These are phyloP conservation scores for Kwoniella pini DNA, from an alignment of 768 basidiomycete species.

Conservation along the genomic window DNA sequence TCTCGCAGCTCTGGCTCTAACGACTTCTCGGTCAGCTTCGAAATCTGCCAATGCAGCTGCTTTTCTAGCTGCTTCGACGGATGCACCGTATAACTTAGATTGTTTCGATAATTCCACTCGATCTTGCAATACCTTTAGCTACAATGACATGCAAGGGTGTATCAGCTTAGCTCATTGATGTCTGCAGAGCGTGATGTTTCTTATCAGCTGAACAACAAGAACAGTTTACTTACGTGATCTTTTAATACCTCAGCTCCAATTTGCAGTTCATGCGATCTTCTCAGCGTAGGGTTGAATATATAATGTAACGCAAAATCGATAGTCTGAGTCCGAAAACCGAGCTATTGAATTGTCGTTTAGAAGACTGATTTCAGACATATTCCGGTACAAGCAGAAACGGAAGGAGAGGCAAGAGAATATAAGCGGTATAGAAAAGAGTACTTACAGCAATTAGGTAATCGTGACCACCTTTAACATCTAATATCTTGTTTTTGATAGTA, in stretches of 20 bases:
- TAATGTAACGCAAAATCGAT: conserved; percentile 36
- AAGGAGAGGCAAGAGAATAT: too few species aligned
- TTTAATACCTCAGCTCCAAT: conserved; percentile 33
- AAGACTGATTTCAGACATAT: background rate
- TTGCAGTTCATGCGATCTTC: conserved; percentile 38
- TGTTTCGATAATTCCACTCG: conserved; percentile 18
- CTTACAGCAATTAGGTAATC: conserved; percentile 48
- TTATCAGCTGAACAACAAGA: too few species aligned
- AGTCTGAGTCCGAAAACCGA: conserved; percentile 43
- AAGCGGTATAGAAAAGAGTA: too few species aligned
- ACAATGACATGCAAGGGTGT: too few species aligned
- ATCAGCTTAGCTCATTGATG: too few species aligned
- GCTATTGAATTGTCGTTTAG: conserved; percentile 16
- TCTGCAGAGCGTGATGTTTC: too few species aligned
- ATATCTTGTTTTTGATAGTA: conserved; percentile 40
- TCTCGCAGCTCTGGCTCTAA: conserved; percentile 32
- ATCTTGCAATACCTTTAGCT: conserved; percentile 27
- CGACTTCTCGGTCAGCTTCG: conserved; percentile 42
- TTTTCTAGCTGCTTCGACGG: conserved; percentile 35
- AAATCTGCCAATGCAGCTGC: conserved; percentile 33
- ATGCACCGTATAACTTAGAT: conserved; percentile 11
- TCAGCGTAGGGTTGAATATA: conserved; percentile 28
- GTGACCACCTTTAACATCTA: conserved; percentile 38
- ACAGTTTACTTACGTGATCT: conserved; percentile 47
- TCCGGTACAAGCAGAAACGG: background rate